Evolutionary conservation across 2,329 filamentous ascomycete genomes (phyloP).

Genomic region (Fusarium sp.): DNA sequence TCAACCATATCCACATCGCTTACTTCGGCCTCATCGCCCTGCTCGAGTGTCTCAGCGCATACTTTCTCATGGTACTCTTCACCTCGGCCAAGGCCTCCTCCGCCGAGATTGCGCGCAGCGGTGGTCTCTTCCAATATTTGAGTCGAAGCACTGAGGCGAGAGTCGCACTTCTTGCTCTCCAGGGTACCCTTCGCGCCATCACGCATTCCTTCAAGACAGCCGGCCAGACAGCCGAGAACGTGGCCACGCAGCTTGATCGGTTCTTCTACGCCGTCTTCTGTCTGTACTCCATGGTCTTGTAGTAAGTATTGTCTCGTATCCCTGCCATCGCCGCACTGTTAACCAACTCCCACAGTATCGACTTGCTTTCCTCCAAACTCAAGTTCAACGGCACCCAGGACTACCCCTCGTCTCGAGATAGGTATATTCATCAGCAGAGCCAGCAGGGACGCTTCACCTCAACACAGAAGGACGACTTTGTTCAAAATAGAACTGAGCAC

Average conservation of each 20-base stretch:
- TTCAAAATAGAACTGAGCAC: slow-evolving; percentile 16
- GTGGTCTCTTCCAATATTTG: slow-evolving; percentile 56
- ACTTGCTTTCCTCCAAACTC: slow-evolving; percentile 53
- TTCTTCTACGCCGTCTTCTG: slow-evolving; percentile 60
- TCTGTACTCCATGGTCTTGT: slow-evolving; percentile 57
- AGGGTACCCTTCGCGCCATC: slow-evolving; percentile 56
- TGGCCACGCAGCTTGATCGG: slow-evolving; percentile 56
- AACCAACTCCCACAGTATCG: slow-evolving; percentile 42
- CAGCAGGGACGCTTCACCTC: slow-evolving; percentile 26
- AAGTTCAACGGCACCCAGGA: slow-evolving; percentile 37
- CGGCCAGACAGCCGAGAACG: slow-evolving; percentile 54
- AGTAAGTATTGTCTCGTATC: slow-evolving; percentile 46
- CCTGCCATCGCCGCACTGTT: accelerated
- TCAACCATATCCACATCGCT: slow-evolving; percentile 57
- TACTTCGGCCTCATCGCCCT: slow-evolving; percentile 59
- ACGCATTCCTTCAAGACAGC: slow-evolving; percentile 58
- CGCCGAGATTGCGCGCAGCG: slow-evolving; percentile 46
- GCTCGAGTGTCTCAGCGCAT: slow-evolving; percentile 57
- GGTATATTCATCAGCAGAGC: slow-evolving; percentile 18
- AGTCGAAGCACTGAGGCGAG: slow-evolving; percentile 57
- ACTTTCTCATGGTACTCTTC: slow-evolving; percentile 57
- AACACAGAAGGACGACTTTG: slow-evolving; percentile 32
- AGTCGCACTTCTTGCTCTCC: slow-evolving; percentile 54
- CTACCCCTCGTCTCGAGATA: slow-evolving; percentile 30
- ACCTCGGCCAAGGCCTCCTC: slow-evolving; percentile 46